These are phyloP conservation scores for Penicillium sp. DNA, from an alignment of 2,329 filamentous ascomycete species.

Conservation along the genomic window DNA sequence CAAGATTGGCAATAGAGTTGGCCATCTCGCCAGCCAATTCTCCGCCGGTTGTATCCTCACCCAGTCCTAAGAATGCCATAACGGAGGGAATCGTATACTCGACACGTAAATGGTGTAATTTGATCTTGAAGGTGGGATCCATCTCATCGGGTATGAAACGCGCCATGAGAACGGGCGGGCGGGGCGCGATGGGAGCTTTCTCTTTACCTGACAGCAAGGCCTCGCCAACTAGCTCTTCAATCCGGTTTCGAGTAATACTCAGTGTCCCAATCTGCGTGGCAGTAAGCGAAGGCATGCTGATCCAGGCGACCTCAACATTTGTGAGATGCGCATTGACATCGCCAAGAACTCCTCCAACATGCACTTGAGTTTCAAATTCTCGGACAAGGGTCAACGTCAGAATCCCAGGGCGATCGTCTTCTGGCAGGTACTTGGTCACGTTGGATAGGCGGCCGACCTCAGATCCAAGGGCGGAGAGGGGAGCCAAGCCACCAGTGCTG, in stretches of 20 bases:
- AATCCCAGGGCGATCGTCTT: slow-evolving; percentile 90
- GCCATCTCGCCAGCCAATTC: slow-evolving; percentile 76
- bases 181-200: slow-evolving; percentile 14
- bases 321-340: slow-evolving; percentile 59
- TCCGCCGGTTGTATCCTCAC: slow-evolving; percentile 66
- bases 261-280: slow-evolving; percentile 72
- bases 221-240: slow-evolving; percentile 71
- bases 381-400: slow-evolving; percentile 71
- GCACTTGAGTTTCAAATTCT: slow-evolving; percentile 61
- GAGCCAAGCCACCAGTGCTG: slow-evolving; percentile 65
- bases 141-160: slow-evolving; percentile 92
- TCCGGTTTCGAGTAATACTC: slow-evolving; percentile 62
- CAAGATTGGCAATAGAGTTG: slow-evolving; percentile 75
- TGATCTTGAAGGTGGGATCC: slow-evolving; percentile 85
- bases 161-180: slow-evolving; percentile 72
- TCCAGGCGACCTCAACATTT: slow-evolving; percentile 73
- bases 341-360: slow-evolving; percentile 71
- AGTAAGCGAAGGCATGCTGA: slow-evolving; percentile 79
- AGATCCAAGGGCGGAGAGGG: slow-evolving; percentile 70
- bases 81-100: slow-evolving; percentile 87
- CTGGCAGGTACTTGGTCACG: slow-evolving; percentile 90
- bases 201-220: slow-evolving; percentile 45
- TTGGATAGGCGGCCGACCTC: slow-evolving; percentile 81
- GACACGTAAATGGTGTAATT: slow-evolving; percentile 78
- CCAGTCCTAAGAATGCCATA: slow-evolving; percentile 74